Base-by-base conservation (phyloP, 495 filamentous ascomycete genomes). In the Neurospora sublineolata region DNA sequence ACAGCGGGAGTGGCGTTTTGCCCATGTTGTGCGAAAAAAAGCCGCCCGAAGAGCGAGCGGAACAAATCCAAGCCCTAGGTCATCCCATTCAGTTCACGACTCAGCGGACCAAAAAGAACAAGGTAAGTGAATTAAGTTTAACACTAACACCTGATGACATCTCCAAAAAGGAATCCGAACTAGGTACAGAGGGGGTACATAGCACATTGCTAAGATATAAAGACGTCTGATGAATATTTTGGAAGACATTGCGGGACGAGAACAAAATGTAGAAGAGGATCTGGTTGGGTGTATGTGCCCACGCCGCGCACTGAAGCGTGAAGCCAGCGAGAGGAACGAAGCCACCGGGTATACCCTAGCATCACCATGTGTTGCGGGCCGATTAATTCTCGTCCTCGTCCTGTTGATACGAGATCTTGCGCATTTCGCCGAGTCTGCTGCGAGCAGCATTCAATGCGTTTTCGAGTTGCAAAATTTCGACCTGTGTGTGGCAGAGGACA, bases 401-500 rank as follows among this genome's bases (percentile, higher is more conserved):
- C 78, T 97, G 93, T 75, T 92, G 93, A 84, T 99, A 99, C 1
- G 92, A 95, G 64, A 98, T 92, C 89, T 98, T 99, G 81, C 95
- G 89, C 96, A 99, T 97, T 85, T 99, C 95, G 72, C 95, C 95
- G 42, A 99, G 83, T 68, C 94, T 85, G 77, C 91, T 88, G 74
- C 95, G 86, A 23, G 95, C 94, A 39, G 90, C 86, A n/a, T 88
- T 83, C 37, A 99, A 86, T 70, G 85, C 83, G 80, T 97, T 98
- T 83, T 98, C 95, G 68, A 99, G 87, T 83, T 98, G 93, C 44
- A 97, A 86, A 68, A 99, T 98, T 83, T 98, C 94, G 76, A 99
- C 95, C 94, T 97, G 73, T 71, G 37, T 97, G 73, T 72, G 37
- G 72, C 11, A 69, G 18, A 73, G 39, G 27, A 18, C 20, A n/a